Base-by-base conservation (phyloP, 352 stramenopile species). In the Phytophthora sp. region DNA sequence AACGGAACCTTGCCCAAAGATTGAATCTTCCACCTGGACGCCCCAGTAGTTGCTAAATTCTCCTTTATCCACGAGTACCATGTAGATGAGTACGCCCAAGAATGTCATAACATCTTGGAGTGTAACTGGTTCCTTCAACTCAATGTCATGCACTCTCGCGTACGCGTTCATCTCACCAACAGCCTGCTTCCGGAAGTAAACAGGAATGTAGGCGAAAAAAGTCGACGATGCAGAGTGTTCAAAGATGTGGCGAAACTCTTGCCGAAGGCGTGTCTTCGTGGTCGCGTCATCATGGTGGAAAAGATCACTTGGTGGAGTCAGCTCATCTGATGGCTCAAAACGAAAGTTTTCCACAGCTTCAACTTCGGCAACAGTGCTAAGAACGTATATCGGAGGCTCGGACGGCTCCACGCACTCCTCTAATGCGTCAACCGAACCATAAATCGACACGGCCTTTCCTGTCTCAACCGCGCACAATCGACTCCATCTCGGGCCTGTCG, bases 11-110 rank as follows among this genome's bases (percentile, higher is more conserved):
- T 20, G 45, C 0, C 33, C 42, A 75, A 75, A 12, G 13, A 75
- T 66, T 7, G 2, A 7, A 30, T 70, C 45, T 26, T 75, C 73
- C 0, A 59, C 36, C 44, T 79, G 71, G 0, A 53, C 51, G 0
- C 62, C 66, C 66, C 71, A 79, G 47, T 78, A 74, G 46, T 72
- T 74, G 0, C 47, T 29, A 31, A 62, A 66, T 30, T 75, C 71
- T 7, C 35, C 55, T n/a, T 78, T 78, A 13, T 71, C 38, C 0
- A 67, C 30, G 0, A 72, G 7, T 3, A 33, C n/a, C 66, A 68
- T 73, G 31, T 66, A 76, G 13, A 63, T 72, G 21, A 79, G 12
- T 1, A 76, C 69, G 3, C 63, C 63, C 3, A 79, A n/a, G 41
- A 79, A 79, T 16, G 35, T 60, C 63, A 73, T 69, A n/a, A 79